Evolutionary conservation across 2,329 filamentous ascomycete species (phyloP).

Genomic region (Fusarium sp.): DNA sequence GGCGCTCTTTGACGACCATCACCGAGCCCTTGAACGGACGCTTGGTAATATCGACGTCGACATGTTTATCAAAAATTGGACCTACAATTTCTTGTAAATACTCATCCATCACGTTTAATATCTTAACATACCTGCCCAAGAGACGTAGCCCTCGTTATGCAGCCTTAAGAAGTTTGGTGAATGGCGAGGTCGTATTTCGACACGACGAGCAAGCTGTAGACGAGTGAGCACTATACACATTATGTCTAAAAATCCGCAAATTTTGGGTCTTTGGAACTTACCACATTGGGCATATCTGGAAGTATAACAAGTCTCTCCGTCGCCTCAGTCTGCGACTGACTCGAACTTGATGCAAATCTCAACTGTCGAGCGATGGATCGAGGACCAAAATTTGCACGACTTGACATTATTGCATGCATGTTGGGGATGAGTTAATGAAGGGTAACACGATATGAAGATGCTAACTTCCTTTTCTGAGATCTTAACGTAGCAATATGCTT

Average conservation of each 20-base stretch:
- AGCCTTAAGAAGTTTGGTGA: conserved; percentile 12
- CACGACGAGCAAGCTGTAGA: conserved; percentile 7
- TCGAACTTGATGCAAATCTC: not conserved
- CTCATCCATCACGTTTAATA: not conserved
- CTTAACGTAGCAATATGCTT: not conserved
- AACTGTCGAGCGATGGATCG: not conserved
- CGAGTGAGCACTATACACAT: not conserved
- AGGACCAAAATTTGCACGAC: not conserved
- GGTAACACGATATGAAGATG: too few relatives aligned
- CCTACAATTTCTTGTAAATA: not conserved
- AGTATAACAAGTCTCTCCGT: conserved; percentile 6
- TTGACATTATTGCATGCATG: not conserved
- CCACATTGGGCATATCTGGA: conserved; percentile 11
- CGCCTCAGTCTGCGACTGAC: not conserved
- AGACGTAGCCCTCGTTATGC: conserved; percentile 14
- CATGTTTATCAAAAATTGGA: conserved; percentile 7
- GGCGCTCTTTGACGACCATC: conserved; percentile 6
- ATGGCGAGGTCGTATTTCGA: conserved; percentile 12
- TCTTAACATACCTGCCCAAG: conserved; percentile 3
- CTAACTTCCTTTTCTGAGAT: too few relatives aligned
- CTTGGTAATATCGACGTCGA: conserved; percentile 7
- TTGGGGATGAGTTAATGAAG: too few relatives aligned
- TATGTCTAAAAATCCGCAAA: too few relatives aligned
- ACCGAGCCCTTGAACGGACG: conserved; percentile 12
- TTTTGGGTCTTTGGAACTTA: not conserved